Evolutionary conservation across 2,329 filamentous ascomycete species (phyloP), one percentile per base, ranked within the genome.

Genomic region (Xylaria sp.): DNA sequence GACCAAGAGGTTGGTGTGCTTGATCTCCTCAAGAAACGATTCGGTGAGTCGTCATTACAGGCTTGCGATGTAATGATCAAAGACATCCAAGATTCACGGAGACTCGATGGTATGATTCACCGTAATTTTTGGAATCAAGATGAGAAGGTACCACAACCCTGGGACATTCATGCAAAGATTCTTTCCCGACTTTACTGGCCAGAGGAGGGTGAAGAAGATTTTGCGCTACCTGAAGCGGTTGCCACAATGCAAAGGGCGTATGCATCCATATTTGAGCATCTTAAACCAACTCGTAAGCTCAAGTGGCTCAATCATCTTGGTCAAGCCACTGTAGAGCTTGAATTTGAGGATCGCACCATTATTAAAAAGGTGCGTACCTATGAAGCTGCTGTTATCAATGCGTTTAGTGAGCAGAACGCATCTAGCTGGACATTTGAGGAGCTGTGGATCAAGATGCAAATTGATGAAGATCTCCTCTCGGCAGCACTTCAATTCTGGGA

Each of bases 11-110:
- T 92, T 61, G 90, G 92, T 62, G 92, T 97, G 4, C 85, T 98
- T 5, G 90, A 95, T 64, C 85, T 98, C 10, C 86, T 99, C 66
- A 97, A 97, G 81, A 86, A 92, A 68, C 89, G 94, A 9, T 94
- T 97, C 63, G 95, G 95, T 27, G 93, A 97, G 71, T 86, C 87
- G 31, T 89, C 93, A 17, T 82, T 99, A 51, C 96, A 98, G 77
- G 92, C 92, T 55, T 97, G 94, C 78, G 95, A 99, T 76, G 96
- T 99, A 74, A 99, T 99, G 96, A 87, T 99, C 64, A 92, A 91
- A 70, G 96, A 99, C 77, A 92, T 98, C 39, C 87, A 92, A 71
- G 94, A 97, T 75, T 97, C 94, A 1, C 85, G 86, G 67, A 86
- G 88, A 47, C 87, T 96, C 66, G 92, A 97, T 75, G 81, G 84